Evolutionary conservation across 352 stramenopile species (phyloP), one percentile per base, ranked within the genome.

Genomic region (Phytophthora uliginosa): DNA sequence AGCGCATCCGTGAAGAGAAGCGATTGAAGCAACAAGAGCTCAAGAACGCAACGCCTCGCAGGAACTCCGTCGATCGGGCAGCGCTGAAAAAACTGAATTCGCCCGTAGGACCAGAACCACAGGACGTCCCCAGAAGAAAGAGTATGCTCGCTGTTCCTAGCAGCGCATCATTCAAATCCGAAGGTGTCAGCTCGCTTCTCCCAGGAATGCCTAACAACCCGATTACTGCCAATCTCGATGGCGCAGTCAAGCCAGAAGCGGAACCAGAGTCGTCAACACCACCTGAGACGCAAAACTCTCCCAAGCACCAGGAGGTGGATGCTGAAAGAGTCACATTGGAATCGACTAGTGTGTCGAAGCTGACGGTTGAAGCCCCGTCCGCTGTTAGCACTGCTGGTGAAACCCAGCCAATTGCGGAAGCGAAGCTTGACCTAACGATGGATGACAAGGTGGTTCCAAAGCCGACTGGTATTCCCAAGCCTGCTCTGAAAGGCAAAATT

Each of bases 1-100:
- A 90, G 66, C 75, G 87, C 1, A 75, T 95, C 40, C 83, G 85
- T 7, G 85, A 92, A 28, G 87, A 95, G 66, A 83, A 86, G 1
- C 77, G 77, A 24, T 62, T 78, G 7, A 90, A 87, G 47, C 78
- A 90, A 18, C 84, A 85, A 65, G 81, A 90, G 59, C 81, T 82
- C 15, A 83, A 83, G 56, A 82, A 50, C 10, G 64, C 79, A n/a
- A 69, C 79, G 31, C 79, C 79, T 2, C 73, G 82, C 6, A 84
- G 77, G 36, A 73, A 73, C 24, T 75, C 79, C n/a, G 73, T 74
- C 12, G 66, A 73, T 62, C 58, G 71, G 13, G 34, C 60, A 24
- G 17, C 47, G 5, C 12, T 66, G n/a, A 42, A 57, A 3, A 80
- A 69, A 36, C 20, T 63, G 7, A 65, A 48, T 20, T 34, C 81